These are phyloP conservation scores for Parastagonospora nodorum DNA, from an alignment of 2,329 filamentous ascomycete species.

Conservation along the genomic window DNA sequence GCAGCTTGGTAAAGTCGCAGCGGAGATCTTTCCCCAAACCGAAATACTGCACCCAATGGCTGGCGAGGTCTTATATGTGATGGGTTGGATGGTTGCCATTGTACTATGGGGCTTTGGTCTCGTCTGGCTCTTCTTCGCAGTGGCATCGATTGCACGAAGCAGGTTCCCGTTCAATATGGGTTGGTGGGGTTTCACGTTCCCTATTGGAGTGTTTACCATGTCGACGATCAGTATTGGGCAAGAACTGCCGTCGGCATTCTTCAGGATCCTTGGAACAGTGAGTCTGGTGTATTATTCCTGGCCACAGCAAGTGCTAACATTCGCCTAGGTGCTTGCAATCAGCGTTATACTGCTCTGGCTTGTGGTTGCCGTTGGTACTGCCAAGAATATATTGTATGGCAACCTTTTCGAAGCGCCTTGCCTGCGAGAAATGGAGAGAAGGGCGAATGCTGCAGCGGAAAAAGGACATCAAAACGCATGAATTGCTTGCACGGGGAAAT, in stretches of 20 bases:
- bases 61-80: constrained; percentile 62
- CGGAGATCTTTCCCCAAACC: constrained; percentile 47
- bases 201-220: constrained; percentile 55
- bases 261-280: constrained; percentile 58
- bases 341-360: constrained; percentile 61
- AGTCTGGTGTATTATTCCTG: constrained; percentile 1
- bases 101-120: constrained; percentile 62
- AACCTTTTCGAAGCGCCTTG: constrained; percentile 61
- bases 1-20: constrained; percentile 53
- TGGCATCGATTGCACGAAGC: constrained; percentile 52
- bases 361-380: constrained; percentile 56
- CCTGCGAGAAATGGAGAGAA: constrained; percentile 42
- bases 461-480: constrained; percentile 2
- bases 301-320: background rate
- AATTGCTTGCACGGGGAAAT: background rate
- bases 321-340: constrained; percentile 50
- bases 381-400: constrained; percentile 54
- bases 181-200: constrained; percentile 67
- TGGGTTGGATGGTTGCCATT: constrained; percentile 58
- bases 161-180: constrained; percentile 65
- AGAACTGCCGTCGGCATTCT: constrained; percentile 61
- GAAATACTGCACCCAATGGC: constrained; percentile 46
- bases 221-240: constrained; percentile 53
- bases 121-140: constrained; percentile 60
- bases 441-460: constrained; percentile 9